Conservation (phyloP, 345 rosid genomes). For the Eucalyptus cloeziana region DNA sequence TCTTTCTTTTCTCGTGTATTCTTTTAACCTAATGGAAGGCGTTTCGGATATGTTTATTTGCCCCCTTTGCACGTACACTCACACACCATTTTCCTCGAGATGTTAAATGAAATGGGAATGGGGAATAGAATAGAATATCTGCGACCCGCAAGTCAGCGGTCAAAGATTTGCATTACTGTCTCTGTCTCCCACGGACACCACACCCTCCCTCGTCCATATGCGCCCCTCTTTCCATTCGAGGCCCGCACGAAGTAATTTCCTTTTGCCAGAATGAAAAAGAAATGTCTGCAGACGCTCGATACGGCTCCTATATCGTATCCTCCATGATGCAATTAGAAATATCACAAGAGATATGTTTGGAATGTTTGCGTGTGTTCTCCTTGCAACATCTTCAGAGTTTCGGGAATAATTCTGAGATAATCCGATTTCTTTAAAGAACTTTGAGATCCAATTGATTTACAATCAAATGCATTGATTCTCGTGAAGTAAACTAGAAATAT, state of each 20-base stretch:
- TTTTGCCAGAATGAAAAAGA: neutral
- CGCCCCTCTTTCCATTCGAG: neutral
- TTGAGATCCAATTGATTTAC: neutral
- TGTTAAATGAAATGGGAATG: slow-evolving; percentile 10
- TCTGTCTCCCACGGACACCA: slow-evolving; percentile 30
- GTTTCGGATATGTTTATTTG: neutral
- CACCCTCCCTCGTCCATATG: neutral
- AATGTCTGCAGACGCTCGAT: neutral
- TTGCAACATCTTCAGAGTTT: neutral
- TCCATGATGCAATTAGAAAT: neutral
- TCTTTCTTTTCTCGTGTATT: neutral
- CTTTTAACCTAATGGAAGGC: neutral
- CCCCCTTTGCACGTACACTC: neutral
- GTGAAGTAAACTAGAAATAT: neutral
- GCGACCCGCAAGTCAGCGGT: slow-evolving; percentile 29
- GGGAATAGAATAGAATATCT: neutral
- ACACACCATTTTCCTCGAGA: slow-evolving; percentile 20
- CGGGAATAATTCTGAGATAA: neutral
- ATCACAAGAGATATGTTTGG: neutral
- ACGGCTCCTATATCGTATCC: neutral
- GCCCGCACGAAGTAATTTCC: neutral
- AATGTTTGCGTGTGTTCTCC: neutral
- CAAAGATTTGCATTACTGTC: slow-evolving; percentile 59
- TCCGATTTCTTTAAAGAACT: neutral
- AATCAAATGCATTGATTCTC: neutral